These are phyloP conservation scores for Pseudopithomyces chartarum DNA, from an alignment of 2,329 filamentous ascomycete species.

Conservation along the genomic window DNA sequence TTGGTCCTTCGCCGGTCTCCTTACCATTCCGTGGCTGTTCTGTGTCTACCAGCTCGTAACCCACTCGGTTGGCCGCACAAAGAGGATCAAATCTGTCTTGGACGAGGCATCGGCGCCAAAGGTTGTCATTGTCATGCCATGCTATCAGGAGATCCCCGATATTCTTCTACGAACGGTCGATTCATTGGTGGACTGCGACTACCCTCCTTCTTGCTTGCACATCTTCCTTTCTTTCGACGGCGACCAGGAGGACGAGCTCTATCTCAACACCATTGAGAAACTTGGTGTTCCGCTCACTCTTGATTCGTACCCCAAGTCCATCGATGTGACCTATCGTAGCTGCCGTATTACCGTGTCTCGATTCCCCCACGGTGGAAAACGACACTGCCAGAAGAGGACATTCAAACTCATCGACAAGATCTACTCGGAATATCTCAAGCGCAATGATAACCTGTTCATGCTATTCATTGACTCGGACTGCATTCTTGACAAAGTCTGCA, in stretches of 20 bases:
- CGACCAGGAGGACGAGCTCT: conserved; percentile 85
- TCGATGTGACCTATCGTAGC: conserved; percentile 83
- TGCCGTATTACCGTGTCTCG: conserved; percentile 88
- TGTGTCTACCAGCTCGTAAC: conserved; percentile 92
- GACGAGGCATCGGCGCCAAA: conserved; percentile 89
- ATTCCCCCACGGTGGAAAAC: conserved; percentile 91
- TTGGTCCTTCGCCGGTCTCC: conserved; percentile 83
- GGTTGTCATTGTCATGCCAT: conserved; percentile 95
- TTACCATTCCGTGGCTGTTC: conserved; percentile 89
- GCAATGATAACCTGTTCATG: conserved; percentile 91
- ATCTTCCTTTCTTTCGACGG: conserved; percentile 96
- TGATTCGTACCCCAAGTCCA: conserved; percentile 82
- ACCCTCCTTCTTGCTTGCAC: conserved; percentile 88
- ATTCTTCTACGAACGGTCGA: conserved; percentile 84
- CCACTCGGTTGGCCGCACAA: conserved; percentile 79
- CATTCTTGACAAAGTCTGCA: conserved; percentile 85
- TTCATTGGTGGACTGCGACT: conserved; percentile 92
- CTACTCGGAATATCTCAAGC: conserved; percentile 82
- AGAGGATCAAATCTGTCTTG: conserved; percentile 80
- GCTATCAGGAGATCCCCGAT: conserved; percentile 88
- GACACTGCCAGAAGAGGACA: conserved; percentile 90
- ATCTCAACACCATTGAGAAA: conserved; percentile 81
- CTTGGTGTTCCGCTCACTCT: conserved; percentile 80
- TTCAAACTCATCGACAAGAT: conserved; percentile 94
- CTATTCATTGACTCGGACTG: conserved; percentile 98